These are phyloP conservation scores for Piper longum DNA, from an alignment of 164 flowering plant species.

Conservation along the genomic window DNA sequence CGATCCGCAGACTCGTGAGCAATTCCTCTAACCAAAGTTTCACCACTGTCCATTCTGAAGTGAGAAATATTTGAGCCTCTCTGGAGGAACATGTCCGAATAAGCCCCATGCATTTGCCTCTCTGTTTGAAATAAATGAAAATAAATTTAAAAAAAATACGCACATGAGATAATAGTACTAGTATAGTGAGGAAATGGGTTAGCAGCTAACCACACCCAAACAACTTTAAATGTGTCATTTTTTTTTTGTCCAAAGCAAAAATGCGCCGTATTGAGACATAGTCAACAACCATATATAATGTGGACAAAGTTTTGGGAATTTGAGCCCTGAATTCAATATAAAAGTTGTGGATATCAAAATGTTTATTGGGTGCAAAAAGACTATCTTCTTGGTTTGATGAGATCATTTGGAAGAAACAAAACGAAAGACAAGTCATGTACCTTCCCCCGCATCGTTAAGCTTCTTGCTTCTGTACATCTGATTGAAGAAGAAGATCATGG, in stretches of 20 bases:
- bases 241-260: too few relatives aligned
- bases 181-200: neutral
- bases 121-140: conserved; percentile 1
- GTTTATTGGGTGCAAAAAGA: neutral
- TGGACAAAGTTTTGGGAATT: neutral
- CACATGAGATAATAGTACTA: neutral
- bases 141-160: too few relatives aligned
- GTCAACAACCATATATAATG: neutral
- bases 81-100: conserved; percentile 10
- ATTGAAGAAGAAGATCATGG: conserved; percentile 1
- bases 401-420: neutral
- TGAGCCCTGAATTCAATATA: neutral
- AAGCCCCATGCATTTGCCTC: conserved; percentile 11
- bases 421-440: conserved; percentile 9
- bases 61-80: conserved; percentile 8
- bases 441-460: conserved; percentile 56
- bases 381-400: neutral
- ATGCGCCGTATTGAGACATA: neutral
- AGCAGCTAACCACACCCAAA: neutral
- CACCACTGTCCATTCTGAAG: conserved; percentile 9
- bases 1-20: conserved; percentile 5
- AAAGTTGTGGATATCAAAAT: neutral
- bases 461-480: conserved; percentile 75
- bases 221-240: too few relatives aligned
- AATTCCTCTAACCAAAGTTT: conserved; percentile 1